These are phyloP conservation scores for Metschnikowia vanudenii DNA, from an alignment of 805 yeast species.

Conservation along the genomic window DNA sequence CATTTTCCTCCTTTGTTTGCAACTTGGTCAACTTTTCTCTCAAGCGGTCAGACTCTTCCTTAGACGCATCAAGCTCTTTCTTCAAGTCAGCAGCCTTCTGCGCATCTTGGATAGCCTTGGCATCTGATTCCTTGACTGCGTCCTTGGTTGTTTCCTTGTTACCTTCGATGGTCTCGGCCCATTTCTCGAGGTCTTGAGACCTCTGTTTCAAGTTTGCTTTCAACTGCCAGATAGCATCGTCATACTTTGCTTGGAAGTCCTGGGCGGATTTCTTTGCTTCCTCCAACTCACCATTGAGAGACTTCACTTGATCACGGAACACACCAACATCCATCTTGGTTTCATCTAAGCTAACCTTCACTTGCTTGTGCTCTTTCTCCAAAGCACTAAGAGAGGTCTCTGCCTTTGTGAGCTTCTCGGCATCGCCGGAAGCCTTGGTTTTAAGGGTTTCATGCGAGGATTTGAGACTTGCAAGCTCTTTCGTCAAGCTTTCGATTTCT, in stretches of 20 bases:
- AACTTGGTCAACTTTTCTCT: conserved; percentile 5
- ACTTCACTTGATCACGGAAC: conserved; percentile 9
- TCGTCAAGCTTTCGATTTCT: conserved; percentile 4
- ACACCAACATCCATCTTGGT: conserved; percentile 6
- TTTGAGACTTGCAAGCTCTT: conserved; percentile 3
- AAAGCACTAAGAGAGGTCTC: background rate
- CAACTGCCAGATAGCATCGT: conserved; percentile 7
- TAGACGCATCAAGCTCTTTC: background rate
- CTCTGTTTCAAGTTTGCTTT: conserved; percentile 5
- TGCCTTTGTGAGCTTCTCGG: conserved; percentile 3
- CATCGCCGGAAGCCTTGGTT: background rate
- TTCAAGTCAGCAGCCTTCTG: background rate
- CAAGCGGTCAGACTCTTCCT: conserved; percentile 3
- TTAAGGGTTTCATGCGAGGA: conserved; percentile 2
- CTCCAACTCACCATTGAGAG: conserved; percentile 1
- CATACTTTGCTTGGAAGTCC: conserved; percentile 1
- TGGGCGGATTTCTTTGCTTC: background rate
- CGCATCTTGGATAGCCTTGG: background rate
- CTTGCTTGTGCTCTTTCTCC: conserved; percentile 7
- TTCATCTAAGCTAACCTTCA: conserved; percentile 2
- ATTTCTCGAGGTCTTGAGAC: conserved; percentile 5
- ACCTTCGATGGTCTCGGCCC: conserved; percentile 2
- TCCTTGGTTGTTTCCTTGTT: background rate
- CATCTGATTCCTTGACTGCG: background rate
- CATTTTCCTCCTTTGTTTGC: conserved; percentile 2